Percentiles rank a stretch among this genome's conserved stretches.
Evolutionary conservation across 2,329 filamentous ascomycete genomes (phyloP).

Genomic region (Phoma herbarum): DNA sequence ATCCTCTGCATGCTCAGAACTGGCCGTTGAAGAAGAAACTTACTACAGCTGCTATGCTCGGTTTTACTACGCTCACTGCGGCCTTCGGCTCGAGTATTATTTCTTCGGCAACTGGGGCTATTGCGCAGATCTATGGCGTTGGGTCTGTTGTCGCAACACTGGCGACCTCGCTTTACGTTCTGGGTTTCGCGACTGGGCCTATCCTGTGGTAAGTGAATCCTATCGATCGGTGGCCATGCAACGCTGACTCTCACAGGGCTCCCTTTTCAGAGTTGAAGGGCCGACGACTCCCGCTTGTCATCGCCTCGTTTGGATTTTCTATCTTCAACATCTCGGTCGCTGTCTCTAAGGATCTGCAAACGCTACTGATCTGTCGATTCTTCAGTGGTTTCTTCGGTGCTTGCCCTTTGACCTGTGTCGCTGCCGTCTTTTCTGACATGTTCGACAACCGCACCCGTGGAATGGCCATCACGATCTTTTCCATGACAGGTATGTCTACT

Average conservation of each 20-base stretch:
- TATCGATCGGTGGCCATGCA: conserved; percentile 28
- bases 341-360: conserved; percentile 62
- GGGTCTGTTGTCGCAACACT: conserved; percentile 60
- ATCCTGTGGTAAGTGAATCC: conserved; percentile 7
- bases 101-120: conserved; percentile 48
- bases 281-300: conserved; percentile 58
- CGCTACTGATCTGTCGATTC: conserved; percentile 62
- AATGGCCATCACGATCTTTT: conserved; percentile 58
- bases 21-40: conserved; percentile 84
- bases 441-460: conserved; percentile 56
- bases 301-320: conserved; percentile 61
- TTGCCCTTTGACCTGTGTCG: conserved; percentile 61
- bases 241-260: conserved; percentile 58
- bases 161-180: conserved; percentile 60
- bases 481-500: no score
- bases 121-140: conserved; percentile 54
- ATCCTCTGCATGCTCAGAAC: conserved; percentile 87
- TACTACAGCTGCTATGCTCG: conserved; percentile 71
- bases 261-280: conserved; percentile 63
- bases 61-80: conserved; percentile 73
- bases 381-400: conserved; percentile 64
- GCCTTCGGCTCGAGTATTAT: conserved; percentile 68
- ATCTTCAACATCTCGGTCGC: conserved; percentile 61
- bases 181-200: conserved; percentile 41
- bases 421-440: conserved; percentile 66